Conservation (phyloP, 2,329 filamentous ascomycete species). For the Meredithiella fracta region DNA sequence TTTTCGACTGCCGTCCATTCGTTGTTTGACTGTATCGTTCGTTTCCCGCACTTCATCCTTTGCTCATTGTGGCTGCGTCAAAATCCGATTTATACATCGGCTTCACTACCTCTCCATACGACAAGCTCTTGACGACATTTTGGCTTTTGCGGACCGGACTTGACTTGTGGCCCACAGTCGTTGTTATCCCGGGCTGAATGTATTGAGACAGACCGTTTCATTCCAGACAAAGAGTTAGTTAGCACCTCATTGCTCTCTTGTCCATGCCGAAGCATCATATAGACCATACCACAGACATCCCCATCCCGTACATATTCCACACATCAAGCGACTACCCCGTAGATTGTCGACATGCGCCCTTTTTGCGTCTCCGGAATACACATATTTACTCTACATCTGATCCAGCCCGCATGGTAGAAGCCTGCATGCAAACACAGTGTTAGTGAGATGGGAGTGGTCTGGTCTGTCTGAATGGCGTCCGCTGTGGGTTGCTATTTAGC, state of each 20-base stretch:
- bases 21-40: neutral
- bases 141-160: neutral
- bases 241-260: neutral
- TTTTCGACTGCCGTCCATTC: neutral
- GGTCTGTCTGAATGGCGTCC: neutral
- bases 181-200: neutral
- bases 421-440: neutral
- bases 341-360: neutral
- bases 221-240: constrained; percentile 1
- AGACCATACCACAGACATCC: too few species aligned
- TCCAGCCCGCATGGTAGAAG: too few species aligned
- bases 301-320: too few species aligned
- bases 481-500: neutral
- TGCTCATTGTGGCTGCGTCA: neutral
- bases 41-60: neutral
- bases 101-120: neutral
- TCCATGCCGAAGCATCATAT: too few species aligned
- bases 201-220: neutral
- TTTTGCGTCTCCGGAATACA: neutral
- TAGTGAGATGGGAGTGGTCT: neutral
- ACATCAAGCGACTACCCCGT: too few species aligned
- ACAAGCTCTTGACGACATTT: neutral
- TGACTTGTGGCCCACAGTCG: constrained; percentile 6
- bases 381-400: neutral
- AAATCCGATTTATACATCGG: neutral